Conservation (phyloP, 1,284 basidiomycete genomes). For the Xanthoconium separans region DNA sequence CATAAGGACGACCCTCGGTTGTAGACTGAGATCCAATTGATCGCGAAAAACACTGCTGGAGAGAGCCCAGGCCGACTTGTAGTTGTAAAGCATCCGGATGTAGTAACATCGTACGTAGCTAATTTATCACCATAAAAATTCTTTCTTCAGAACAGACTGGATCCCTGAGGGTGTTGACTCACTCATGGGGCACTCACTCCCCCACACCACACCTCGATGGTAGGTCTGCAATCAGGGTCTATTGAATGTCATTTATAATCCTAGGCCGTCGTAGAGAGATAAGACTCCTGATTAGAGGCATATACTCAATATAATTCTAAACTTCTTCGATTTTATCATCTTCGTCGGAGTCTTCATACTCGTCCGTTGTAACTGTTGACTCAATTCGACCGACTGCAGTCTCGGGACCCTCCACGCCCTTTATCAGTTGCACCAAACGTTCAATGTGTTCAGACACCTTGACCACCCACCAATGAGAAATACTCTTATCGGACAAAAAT, state of each 20-base stretch:
- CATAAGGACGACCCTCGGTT: not conserved
- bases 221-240: not conserved
- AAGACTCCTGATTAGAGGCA: constrained; percentile 6
- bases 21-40: constrained; percentile 7
- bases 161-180: constrained; percentile 22
- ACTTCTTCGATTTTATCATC: constrained; percentile 57
- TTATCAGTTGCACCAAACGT: constrained; percentile 71
- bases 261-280: not conserved
- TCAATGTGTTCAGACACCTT: constrained; percentile 69
- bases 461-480: constrained; percentile 5
- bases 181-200: constrained; percentile 15
- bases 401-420: constrained; percentile 65
- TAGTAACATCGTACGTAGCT: constrained; percentile 26
- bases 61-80: constrained; percentile 3
- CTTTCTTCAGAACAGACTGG: constrained; percentile 20
- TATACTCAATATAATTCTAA: constrained; percentile 31
- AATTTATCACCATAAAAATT: constrained; percentile 20
- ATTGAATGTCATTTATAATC: not conserved
- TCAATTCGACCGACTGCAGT: constrained; percentile 36
- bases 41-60: constrained; percentile 1
- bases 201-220: not conserved
- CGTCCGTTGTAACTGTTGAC: constrained; percentile 24
- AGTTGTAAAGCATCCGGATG: constrained; percentile 12
- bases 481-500: constrained; percentile 1
- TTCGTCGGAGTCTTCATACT: constrained; percentile 40